Evolutionary conservation across 805 yeast species (phyloP).

Genomic region (Ogataea thermomethanolica): DNA sequence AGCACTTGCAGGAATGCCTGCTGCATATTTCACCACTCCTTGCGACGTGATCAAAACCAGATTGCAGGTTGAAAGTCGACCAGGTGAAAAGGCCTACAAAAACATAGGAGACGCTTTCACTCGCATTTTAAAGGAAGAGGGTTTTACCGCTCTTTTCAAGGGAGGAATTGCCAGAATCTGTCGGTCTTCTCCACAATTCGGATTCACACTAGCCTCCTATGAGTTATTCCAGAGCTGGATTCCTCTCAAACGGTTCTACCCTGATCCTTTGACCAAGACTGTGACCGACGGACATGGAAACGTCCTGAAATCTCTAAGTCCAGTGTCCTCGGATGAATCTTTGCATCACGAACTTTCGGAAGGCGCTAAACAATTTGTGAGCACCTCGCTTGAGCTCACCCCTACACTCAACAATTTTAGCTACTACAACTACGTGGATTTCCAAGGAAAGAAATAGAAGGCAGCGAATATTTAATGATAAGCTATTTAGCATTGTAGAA

Average conservation of each 20-base stretch:
- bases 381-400: conserved; percentile 29
- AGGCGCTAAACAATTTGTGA: conserved; percentile 31
- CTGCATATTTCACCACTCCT: conserved; percentile 95
- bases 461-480: not conserved
- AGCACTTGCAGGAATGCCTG: conserved; percentile 96
- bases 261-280: conserved; percentile 23
- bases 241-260: conserved; percentile 53
- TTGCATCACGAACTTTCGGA: conserved; percentile 29
- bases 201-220: conserved; percentile 96
- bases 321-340: conserved; percentile 18
- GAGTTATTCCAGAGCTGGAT: conserved; percentile 78
- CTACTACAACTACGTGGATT: conserved; percentile 26
- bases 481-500: conserved; percentile 25
- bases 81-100: conserved; percentile 71
- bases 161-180: conserved; percentile 94
- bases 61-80: conserved; percentile 76
- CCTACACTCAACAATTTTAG: conserved; percentile 30
- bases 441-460: conserved; percentile 17
- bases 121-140: conserved; percentile 78
- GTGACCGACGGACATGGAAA: conserved; percentile 27
- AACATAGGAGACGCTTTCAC: conserved; percentile 76
- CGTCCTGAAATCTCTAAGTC: conserved; percentile 25
- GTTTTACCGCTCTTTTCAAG: conserved; percentile 82
- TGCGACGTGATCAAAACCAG: conserved; percentile 96
- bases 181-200: conserved; percentile 96